Evolutionary conservation across 345 rosid species (phyloP), one percentile per base, ranked within the genome.

Genomic region (Firmiana major): DNA sequence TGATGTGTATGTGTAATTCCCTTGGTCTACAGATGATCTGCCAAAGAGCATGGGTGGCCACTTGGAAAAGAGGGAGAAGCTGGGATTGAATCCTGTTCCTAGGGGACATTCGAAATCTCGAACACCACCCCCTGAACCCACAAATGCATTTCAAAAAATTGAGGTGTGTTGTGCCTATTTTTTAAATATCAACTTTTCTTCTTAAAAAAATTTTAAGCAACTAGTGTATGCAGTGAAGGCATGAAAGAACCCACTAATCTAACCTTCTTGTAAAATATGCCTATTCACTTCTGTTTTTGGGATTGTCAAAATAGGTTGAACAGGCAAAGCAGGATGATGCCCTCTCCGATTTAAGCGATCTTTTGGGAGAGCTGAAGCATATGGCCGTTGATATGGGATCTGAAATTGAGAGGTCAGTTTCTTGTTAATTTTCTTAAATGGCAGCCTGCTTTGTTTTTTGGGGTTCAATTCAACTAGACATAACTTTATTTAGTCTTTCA

Each of bases 361-460:
- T 95, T 24, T 77, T 92, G 36, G 93, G 93, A 11, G 97, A 95
- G 42, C 79, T 95, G 78, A 95, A 92, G 84, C 75, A 76, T 43
- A 95, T 95, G 98, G 99, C 98, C 13, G 70, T 87, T 16, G 98
- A 90, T 68, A 90, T 95, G 97, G 97, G 98, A 54, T 81, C 87
- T 2, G 99, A 92, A 83, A 86, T 95, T 74, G 93, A 86, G 73
- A 82, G 90, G 99, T 95, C 73, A 26, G 88, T 81, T 19, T 40
- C 26, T 40, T 67, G 4, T 45, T 64, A 7, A 21, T 60, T 16
- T 46, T 53, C 60, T 64, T 34, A n/a, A 6, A 28, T 26, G 38
- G 15, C 26, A 4, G 46, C 10, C 46, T 43, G 46, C 7, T 65
- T 40, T 2, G 2, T 17, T 21, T 42, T 66, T 2, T n/a, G n/a